Evolutionary conservation across 2,329 filamentous ascomycete genomes (phyloP).

Genomic region (Clarireedia homoeocarpa): DNA sequence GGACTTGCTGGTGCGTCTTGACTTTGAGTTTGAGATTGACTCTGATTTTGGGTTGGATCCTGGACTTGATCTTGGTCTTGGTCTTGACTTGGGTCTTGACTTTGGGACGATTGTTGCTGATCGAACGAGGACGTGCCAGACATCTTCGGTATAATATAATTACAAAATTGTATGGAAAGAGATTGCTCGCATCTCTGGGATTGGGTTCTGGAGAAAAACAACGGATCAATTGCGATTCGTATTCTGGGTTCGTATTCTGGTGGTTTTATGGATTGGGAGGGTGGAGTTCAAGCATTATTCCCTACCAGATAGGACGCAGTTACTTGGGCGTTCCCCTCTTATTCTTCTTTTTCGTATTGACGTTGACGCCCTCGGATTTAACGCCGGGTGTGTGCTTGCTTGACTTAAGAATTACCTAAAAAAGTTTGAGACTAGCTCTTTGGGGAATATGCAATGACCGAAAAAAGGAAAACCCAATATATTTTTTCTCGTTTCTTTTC

Average conservation of each 20-base stretch:
- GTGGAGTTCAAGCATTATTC: neutral
- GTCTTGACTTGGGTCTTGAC: neutral
- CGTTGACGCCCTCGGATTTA: neutral
- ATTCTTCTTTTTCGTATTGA: neutral
- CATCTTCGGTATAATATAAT: constrained; percentile 7
- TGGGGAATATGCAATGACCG: too few relatives aligned
- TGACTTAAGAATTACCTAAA: neutral
- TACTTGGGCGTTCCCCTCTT: constrained; percentile 5
- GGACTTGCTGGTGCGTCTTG: constrained; percentile 6
- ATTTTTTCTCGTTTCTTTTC: too few relatives aligned
- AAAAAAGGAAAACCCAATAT: too few relatives aligned
- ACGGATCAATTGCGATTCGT: constrained; percentile 2
- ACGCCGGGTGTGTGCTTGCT: neutral
- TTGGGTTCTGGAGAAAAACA: neutral
- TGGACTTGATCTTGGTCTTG: neutral
- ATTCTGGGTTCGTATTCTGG: neutral
- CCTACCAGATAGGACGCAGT: neutral
- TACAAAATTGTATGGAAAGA: neutral
- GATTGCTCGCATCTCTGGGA: neutral
- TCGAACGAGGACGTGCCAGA: constrained; percentile 14
- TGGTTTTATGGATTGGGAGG: neutral
- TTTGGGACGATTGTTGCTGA: constrained; percentile 8
- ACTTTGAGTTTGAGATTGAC: neutral
- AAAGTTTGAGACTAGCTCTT: neutral
- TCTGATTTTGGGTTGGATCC: neutral